Evolutionary conservation across 352 stramenopile species (phyloP), one percentile per base, ranked within the genome.

Genomic region (Phytophthora rubi): DNA sequence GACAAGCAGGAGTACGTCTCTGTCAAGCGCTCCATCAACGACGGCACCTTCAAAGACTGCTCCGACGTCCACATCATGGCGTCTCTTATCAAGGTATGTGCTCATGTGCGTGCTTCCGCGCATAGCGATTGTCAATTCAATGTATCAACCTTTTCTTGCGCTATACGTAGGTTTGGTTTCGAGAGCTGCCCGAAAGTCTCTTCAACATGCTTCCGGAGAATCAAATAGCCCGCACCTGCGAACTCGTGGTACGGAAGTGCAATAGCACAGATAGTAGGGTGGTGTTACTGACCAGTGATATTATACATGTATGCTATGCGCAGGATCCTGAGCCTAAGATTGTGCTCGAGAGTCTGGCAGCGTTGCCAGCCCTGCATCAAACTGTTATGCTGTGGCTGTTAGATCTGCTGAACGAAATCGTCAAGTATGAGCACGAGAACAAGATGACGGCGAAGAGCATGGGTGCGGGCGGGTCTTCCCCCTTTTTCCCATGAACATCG

Each of bases 361-460:
- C 52, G 21, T 85, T 83, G 51, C 88, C 73, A 10, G 33, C 53
- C 7, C 64, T 80, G 32, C 73, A 86, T 56, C 67, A 37, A 52
- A 87, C 65, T 48, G 61, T 94, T 9, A 49, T 92, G 28, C 58
- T 88, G 0, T 96, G 89, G 89, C 72, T 96, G 2, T 67, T 96
- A 5, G 89, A 96, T 42, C 60, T 96, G 21, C 80, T 94, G 64
- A 86, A 73, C 9, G 75, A 82, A 44, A 75, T 95, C 16, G 82
- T 84, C 9, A 65, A 62, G 44, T 63, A 93, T 62, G 65, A 94
- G 51, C 62, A 75, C 16, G 51, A 65, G 53, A 96, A 94, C 76
- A 92, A 90, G 54, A 96, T 96, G 89, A 83, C 83, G 2, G 73
- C 85, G 0, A 86, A 89, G 58, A 95, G 93, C 71, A 79, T 97